Evolutionary conservation across 352 stramenopile genomes (phyloP).

Genomic region (Globisporangium rhizosaccharum): DNA sequence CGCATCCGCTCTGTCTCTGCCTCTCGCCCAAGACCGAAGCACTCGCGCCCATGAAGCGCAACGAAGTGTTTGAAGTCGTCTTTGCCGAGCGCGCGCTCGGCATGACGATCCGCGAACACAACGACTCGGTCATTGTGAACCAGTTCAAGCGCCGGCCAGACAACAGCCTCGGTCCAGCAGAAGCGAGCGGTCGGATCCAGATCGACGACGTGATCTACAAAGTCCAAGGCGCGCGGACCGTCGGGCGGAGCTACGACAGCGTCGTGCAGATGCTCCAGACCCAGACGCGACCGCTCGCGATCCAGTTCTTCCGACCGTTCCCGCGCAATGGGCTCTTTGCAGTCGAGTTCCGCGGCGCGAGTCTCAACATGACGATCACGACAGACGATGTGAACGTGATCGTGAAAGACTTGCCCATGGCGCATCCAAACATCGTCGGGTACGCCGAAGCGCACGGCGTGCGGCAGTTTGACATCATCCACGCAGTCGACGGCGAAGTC

Average conservation of each 20-base stretch:
- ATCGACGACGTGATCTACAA: slow-evolving; percentile 85
- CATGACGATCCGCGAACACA: slow-evolving; percentile 82
- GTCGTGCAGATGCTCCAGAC: slow-evolving; percentile 86
- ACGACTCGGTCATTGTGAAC: slow-evolving; percentile 83
- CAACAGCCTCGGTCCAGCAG: slow-evolving; percentile 43
- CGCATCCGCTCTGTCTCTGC: slow-evolving; percentile 68
- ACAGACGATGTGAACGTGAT: slow-evolving; percentile 84
- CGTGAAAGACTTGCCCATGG: slow-evolving; percentile 79
- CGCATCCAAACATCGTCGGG: slow-evolving; percentile 75
- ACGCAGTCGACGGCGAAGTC: slow-evolving; percentile 73
- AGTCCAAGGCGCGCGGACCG: slow-evolving; percentile 66
- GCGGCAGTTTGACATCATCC: slow-evolving; percentile 72
- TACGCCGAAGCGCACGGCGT: slow-evolving; percentile 81
- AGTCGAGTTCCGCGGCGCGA: slow-evolving; percentile 72
- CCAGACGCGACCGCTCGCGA: slow-evolving; percentile 57
- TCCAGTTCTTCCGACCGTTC: slow-evolving; percentile 82
- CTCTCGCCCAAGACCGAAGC: slow-evolving; percentile 82
- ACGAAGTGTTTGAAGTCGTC: slow-evolving; percentile 72
- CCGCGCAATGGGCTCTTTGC: slow-evolving; percentile 73
- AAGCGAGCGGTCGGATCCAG: slow-evolving; percentile 50
- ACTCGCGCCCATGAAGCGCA: slow-evolving; percentile 73
- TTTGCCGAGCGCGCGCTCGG: slow-evolving; percentile 67
- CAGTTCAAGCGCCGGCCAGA: slow-evolving; percentile 69
- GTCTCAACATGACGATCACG: slow-evolving; percentile 85
- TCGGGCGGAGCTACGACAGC: slow-evolving; percentile 74